Base-by-base conservation (phyloP, 805 yeast genomes). In the Tetrapisispora namnaoensis region DNA sequence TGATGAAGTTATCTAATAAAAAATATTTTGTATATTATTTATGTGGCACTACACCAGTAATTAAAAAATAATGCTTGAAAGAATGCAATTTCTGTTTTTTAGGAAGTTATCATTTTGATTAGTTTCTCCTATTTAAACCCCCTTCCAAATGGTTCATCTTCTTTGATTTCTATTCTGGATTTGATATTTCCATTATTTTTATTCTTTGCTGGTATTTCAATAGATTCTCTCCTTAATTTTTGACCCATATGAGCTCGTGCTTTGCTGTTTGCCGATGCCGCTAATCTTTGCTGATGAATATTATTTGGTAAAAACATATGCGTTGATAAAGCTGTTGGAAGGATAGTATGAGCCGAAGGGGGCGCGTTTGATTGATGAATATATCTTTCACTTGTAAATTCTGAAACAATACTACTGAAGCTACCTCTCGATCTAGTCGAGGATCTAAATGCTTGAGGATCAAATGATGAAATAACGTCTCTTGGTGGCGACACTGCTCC, bases 281-380 rank as follows among this genome's bases (percentile, higher is more conserved):
- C 64, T 46, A 54, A 48, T 24, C 62, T 49, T 41, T 59, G 66
- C 51, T 59, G 65, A 43, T 56, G 59, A 13, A 62, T 54, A 49
- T 61, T 59, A 50, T 79, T 78, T 4, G 82, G 82, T 38, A 77
- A 55, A 58, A 78, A 78, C 81, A 78, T 78, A 57, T 78, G 83
- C 1, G 83, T 78, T 5, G 80, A 70, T 35, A 78, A 61, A 0
- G 83, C 82, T 4, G 81, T 77, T n/a, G 83, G 82, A 35, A 78
- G 63, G 18, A 78, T 59, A 0, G 80, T 77, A 1, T 78, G 67
- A 1, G 82, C 82, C 1, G 82, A 74, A 9, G 78, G 74, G n/a
- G 83, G 83, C 1, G 82, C 82, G 55, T 75, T 77, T 1, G 82
- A 78, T 49, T 70, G 72, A 51, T 73, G 77, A 34, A 53, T 54